These are phyloP conservation scores for Nakazawaea anatomiae DNA, from an alignment of 805 yeast genomes.

Conservation along the genomic window DNA sequence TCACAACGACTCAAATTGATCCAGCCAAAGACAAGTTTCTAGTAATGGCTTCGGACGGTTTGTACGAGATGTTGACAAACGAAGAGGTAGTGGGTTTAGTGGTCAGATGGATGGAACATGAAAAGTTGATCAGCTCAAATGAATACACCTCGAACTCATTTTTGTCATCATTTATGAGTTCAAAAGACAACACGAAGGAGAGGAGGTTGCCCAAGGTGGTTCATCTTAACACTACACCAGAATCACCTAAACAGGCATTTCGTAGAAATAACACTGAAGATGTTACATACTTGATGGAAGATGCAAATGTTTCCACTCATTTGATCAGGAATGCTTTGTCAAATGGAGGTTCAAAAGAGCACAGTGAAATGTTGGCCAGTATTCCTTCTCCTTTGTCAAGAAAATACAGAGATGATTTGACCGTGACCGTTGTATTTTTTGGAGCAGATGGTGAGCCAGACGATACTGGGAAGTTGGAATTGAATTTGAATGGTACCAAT, in stretches of 20 bases:
- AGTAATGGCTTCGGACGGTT: slow-evolving; percentile 91
- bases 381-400: slow-evolving; percentile 91
- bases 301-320: slow-evolving; percentile 88
- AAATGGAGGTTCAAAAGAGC: slow-evolving; percentile 81
- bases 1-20: slow-evolving; percentile 72
- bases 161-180: slow-evolving; percentile 8
- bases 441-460: slow-evolving; percentile 49
- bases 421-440: slow-evolving; percentile 93
- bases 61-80: slow-evolving; percentile 85
- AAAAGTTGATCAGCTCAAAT: slow-evolving; percentile 52
- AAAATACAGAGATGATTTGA: slow-evolving; percentile 89
- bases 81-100: slow-evolving; percentile 92
- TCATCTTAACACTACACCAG: slow-evolving; percentile 56
- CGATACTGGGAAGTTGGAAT: slow-evolving; percentile 44
- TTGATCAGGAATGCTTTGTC: slow-evolving; percentile 87
- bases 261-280: slow-evolving; percentile 36
- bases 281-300: slow-evolving; percentile 58
- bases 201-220: slow-evolving; percentile 52
- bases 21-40: slow-evolving; percentile 75
- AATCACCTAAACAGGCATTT: slow-evolving; percentile 65
- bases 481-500: slow-evolving; percentile 48
- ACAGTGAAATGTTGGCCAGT: slow-evolving; percentile 80
- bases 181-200: no score
- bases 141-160: slow-evolving; percentile 33
- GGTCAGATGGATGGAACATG: slow-evolving; percentile 85